Conservation (phyloP, 148 eudicot species). For the Silene uniflora region DNA sequence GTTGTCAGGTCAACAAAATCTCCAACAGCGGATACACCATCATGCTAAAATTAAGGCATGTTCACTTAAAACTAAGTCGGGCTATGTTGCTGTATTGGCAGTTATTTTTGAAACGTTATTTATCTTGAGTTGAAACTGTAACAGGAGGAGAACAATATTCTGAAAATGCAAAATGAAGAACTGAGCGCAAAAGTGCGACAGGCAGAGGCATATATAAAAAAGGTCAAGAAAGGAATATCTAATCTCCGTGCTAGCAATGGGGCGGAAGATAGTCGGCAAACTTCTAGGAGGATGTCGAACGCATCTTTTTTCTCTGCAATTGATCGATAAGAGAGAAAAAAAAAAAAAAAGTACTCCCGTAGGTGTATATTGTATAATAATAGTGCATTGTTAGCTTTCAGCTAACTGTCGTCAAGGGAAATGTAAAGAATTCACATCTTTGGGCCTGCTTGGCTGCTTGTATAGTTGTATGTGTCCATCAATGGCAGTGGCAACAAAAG, state of each 20-base stretch:
- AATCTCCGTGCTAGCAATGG: slow-evolving; percentile 46
- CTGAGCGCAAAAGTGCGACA: slow-evolving; percentile 47
- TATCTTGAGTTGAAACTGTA: slow-evolving; percentile 9
- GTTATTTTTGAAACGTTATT: background rate
- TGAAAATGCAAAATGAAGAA: slow-evolving; percentile 69
- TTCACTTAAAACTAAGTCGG: background rate
- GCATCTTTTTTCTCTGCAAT: slow-evolving; percentile 57
- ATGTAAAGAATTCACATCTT: background rate
- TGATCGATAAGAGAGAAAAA: slow-evolving; percentile 46
- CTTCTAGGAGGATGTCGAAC: slow-evolving; percentile 41
- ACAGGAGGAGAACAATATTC: slow-evolving; percentile 87
- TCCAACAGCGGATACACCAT: slow-evolving; percentile 93
- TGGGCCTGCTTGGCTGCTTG: slow-evolving; percentile 12
- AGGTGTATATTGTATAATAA: background rate
- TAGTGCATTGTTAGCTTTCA: slow-evolving; percentile 5
- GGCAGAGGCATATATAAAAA: slow-evolving; percentile 45
- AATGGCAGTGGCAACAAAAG: background rate
- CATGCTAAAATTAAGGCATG: slow-evolving; percentile 90
- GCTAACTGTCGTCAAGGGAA: slow-evolving; percentile 6
- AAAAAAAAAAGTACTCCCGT: background rate
- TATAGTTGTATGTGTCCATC: background rate
- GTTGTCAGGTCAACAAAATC: slow-evolving; percentile 82
- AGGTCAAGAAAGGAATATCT: slow-evolving; percentile 52
- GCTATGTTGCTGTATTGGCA: background rate
- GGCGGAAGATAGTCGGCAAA: slow-evolving; percentile 41